Conservation (phyloP, 208 protist genomes). For the Jaenimonas drosophilae region DNA sequence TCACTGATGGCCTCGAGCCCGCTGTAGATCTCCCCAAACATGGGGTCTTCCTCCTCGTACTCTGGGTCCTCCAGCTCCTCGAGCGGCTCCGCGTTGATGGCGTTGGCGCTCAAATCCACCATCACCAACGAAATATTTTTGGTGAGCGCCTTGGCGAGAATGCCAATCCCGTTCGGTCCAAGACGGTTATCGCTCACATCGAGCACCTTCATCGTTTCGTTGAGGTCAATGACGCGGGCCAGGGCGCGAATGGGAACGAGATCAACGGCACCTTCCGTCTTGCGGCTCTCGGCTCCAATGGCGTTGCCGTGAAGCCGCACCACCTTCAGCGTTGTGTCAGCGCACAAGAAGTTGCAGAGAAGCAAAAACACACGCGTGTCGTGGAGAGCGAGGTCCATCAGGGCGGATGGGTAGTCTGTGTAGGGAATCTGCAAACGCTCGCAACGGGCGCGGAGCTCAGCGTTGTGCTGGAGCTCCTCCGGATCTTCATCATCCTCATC, state of each 20-base stretch:
- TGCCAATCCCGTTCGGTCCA: conserved; percentile 64
- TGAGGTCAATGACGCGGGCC: conserved; percentile 57
- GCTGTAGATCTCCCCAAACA: conserved; percentile 67
- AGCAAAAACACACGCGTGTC: conserved; percentile 58
- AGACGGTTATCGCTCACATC: conserved; percentile 70
- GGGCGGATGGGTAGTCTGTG: conserved; percentile 33
- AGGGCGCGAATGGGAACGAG: conserved; percentile 37
- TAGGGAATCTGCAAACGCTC: conserved; percentile 43
- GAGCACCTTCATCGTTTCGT: conserved; percentile 67
- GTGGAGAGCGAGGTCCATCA: conserved; percentile 37
- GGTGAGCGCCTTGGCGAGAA: conserved; percentile 77
- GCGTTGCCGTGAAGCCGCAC: conserved; percentile 20
- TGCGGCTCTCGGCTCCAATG: conserved; percentile 13
- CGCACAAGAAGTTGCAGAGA: conserved; percentile 39
- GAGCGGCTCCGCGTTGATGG: conserved; percentile 16
- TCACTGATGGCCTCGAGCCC: conserved; percentile 76
- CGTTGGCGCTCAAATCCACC: conserved; percentile 70
- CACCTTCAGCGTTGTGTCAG: conserved; percentile 18
- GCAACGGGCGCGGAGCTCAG: conserved; percentile 40
- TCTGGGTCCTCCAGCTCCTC: conserved; percentile 72
- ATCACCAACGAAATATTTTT: conserved; percentile 67
- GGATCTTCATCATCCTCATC: conserved; percentile 24
- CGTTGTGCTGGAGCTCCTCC: conserved; percentile 40
- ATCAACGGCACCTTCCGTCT: conserved; percentile 23
- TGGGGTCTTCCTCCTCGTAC: conserved; percentile 56